These are phyloP conservation scores for Posidonia australis DNA, from an alignment of 106 monocot species.

Conservation along the genomic window DNA sequence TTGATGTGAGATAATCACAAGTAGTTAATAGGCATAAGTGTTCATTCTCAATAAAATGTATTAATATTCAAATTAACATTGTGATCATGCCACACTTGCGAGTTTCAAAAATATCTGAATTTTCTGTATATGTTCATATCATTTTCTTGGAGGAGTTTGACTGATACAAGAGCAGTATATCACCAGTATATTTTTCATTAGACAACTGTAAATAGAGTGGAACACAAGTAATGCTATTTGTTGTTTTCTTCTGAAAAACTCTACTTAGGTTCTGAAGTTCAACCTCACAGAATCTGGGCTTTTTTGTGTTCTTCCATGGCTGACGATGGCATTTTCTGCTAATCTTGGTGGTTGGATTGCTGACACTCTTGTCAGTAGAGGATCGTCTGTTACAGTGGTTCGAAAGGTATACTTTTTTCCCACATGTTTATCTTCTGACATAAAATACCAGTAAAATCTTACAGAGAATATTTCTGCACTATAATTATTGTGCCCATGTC, in stretches of 20 bases:
- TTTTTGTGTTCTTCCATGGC: conserved; percentile 82
- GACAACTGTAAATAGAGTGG: no score
- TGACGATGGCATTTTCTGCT: conserved; percentile 87
- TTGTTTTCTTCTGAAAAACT: not conserved
- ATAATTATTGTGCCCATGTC: not conserved
- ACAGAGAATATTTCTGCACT: not conserved
- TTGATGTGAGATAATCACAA: no score
- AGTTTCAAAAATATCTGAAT: no score
- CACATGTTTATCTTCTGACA: not conserved
- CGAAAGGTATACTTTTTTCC: conserved; percentile 43
- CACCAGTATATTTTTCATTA: no score
- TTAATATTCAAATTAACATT: no score
- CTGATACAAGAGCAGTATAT: no score
- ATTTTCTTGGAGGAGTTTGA: no score
- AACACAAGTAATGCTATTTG: no score
- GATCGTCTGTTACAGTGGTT: conserved; percentile 60
- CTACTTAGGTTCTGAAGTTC: conserved; percentile 67
- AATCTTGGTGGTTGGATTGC: conserved; percentile 94
- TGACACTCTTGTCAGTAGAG: conserved; percentile 66
- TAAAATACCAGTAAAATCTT: not conserved
- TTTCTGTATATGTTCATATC: no score
- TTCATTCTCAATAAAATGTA: no score
- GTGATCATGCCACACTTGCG: no score
- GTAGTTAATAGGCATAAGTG: no score
- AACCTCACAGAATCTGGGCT: conserved; percentile 88